Evolutionary conservation across 495 filamentous ascomycete species (phyloP), one percentile per base, ranked within the genome.

Genomic region (Daldinia caldariorum): DNA sequence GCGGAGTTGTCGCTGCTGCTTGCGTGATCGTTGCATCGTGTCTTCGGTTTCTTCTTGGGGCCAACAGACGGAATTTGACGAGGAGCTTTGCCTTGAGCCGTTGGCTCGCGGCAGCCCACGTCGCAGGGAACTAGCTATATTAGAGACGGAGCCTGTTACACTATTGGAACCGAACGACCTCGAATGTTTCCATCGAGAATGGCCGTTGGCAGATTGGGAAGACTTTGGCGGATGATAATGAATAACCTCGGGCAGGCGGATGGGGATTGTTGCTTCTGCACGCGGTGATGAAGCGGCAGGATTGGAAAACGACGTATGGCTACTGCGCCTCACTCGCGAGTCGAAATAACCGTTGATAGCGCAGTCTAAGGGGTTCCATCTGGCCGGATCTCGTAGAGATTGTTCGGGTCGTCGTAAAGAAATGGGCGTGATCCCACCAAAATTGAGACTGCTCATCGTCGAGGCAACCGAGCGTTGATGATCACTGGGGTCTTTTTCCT

Each of bases 1-100:
- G 49, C 89, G 84, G 10, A 93, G 80, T 69, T 93, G 91, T 5
- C 88, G 85, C 37, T 83, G 84, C 65, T 91, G 89, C 53, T 83
- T 83, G 45, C 88, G 82, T 22, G 79, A 83, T 6, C 74, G 76
- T 0, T 74, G 66, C 54, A 82, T 73, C 32, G 75, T 69, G 3
- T 69, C 67, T 18, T 75, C 75, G 29, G 63, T 71, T n/a, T 65
- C 68, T 8, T 51, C 66, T 2, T 59, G 61, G 0, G 67, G 29
- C 12, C 75, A 50, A 65, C 58, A 55, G 34, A 78, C 22, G 53
- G 79, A 58, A 39, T 67, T 45, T 49, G 50, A 57, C 0, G 39
- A 50, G 0, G 68, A 71, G 39, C 58, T 56, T 16, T 66, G 41
- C 7, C 58, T 62, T 7, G 39, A 53, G 10, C 6, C 22, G 1